Conservation (phyloP, 78 protist species). For the Dictyostelium brefeldianum region DNA sequence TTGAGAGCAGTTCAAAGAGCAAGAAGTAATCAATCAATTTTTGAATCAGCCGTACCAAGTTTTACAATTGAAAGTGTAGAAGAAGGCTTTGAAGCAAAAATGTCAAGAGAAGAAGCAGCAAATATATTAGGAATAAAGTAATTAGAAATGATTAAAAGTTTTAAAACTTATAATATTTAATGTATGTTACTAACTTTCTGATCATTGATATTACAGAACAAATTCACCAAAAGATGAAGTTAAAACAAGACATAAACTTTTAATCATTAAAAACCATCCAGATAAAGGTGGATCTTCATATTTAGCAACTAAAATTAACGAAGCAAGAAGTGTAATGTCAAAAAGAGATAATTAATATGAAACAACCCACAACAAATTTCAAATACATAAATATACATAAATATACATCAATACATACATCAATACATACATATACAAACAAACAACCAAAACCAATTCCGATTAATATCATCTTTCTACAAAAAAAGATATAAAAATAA, state of each 20-base stretch:
- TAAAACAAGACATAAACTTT: constrained; percentile 36
- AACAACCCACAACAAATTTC: background rate
- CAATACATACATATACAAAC: background rate
- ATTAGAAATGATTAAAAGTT: background rate
- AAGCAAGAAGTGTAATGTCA: constrained; percentile 40
- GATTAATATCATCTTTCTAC: too few relatives aligned
- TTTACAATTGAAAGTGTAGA: background rate
- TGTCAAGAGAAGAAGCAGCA: constrained; percentile 39
- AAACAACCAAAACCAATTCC: too few relatives aligned
- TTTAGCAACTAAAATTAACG: constrained; percentile 73
- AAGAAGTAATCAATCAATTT: background rate
- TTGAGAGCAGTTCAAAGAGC: constrained; percentile 14
- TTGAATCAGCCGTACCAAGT: background rate
- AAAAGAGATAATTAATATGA: background rate
- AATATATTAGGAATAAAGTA: constrained; percentile 46
- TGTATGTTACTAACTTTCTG: background rate
- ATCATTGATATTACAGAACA: background rate
- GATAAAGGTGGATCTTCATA: constrained; percentile 80
- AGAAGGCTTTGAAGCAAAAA: constrained; percentile 46
- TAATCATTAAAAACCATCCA: constrained; percentile 76
- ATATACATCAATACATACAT: background rate
- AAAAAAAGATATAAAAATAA: too few relatives aligned
- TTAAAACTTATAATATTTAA: too few relatives aligned
- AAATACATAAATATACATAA: background rate
- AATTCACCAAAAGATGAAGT: constrained; percentile 40